Evolutionary conservation across 2,329 filamentous ascomycete genomes (phyloP).

Genomic region (Clarireedia monteithiana): DNA sequence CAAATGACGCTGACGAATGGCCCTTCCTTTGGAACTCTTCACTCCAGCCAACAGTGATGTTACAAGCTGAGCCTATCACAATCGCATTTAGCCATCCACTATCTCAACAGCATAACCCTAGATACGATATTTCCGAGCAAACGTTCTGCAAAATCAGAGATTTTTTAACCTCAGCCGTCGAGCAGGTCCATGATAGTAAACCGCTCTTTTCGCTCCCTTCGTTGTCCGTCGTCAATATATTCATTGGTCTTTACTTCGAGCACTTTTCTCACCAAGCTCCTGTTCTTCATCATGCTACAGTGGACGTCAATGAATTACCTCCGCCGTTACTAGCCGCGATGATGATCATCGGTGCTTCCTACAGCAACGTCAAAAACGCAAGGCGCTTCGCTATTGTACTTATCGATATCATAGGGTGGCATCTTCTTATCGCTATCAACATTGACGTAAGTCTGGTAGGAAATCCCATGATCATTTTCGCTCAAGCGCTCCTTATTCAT

Average conservation of each 20-base stretch:
- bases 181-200: background rate
- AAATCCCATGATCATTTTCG: slow-evolving; percentile 21
- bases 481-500: slow-evolving; percentile 21
- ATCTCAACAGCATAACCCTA: slow-evolving; percentile 14
- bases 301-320: slow-evolving; percentile 20
- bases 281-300: slow-evolving; percentile 21
- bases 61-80: slow-evolving; percentile 14
- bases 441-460: slow-evolving; percentile 19
- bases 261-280: slow-evolving; percentile 23
- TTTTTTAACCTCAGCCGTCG: background rate
- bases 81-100: slow-evolving; percentile 16
- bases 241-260: slow-evolving; percentile 23
- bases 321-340: slow-evolving; percentile 20
- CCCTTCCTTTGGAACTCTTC: slow-evolving; percentile 20
- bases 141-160: slow-evolving; percentile 6
- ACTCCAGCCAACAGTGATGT: slow-evolving; percentile 7
- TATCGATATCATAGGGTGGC: slow-evolving; percentile 20
- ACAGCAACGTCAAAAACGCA: slow-evolving; percentile 19
- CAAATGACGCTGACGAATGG: slow-evolving; percentile 21
- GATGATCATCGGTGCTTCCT: slow-evolving; percentile 20
- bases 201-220: slow-evolving; percentile 15
- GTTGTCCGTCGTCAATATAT: slow-evolving; percentile 18
- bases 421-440: slow-evolving; percentile 17
- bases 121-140: slow-evolving; percentile 20
- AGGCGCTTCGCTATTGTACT: slow-evolving; percentile 21